These are phyloP conservation scores for Orbilia javanica DNA, from an alignment of 2,329 filamentous ascomycete species.

Conservation along the genomic window DNA sequence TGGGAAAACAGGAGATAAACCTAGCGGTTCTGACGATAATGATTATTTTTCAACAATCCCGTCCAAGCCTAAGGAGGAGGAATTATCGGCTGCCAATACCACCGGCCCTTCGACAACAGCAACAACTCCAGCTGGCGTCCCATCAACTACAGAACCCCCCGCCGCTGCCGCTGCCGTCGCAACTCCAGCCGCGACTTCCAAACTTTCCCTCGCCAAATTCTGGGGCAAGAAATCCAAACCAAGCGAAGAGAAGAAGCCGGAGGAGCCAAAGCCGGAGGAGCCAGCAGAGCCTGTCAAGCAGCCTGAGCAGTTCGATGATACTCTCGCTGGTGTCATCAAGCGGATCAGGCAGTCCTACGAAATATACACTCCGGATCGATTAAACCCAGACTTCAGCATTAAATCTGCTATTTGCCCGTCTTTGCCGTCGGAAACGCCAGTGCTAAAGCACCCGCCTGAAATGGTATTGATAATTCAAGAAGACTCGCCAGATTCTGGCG, in stretches of 20 bases:
- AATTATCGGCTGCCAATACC: constrained; percentile 68
- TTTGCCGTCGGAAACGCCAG: constrained; percentile 79
- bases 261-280: constrained; percentile 56
- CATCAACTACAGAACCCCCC: constrained; percentile 46
- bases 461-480: constrained; percentile 78
- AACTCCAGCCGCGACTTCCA: constrained; percentile 66
- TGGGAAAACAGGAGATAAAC: constrained; percentile 62
- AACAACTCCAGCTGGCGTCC: constrained; percentile 16
- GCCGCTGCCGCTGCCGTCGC: constrained; percentile 66
- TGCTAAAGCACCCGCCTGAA: constrained; percentile 77
- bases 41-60: constrained; percentile 82
- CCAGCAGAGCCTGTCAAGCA: constrained; percentile 61
- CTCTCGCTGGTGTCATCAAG: constrained; percentile 78
- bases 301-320: constrained; percentile 74
- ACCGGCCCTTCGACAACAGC: constrained; percentile 68
- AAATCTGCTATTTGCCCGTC: constrained; percentile 76
- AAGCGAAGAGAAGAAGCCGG: constrained; percentile 60
- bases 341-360: constrained; percentile 80
- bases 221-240: constrained; percentile 71
- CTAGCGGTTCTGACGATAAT: constrained; percentile 71
- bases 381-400: constrained; percentile 67
- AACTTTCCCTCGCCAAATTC: constrained; percentile 68
- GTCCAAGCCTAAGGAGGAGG: constrained; percentile 69
- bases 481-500: constrained; percentile 72
- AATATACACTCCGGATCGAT: constrained; percentile 61